Base-by-base conservation (phyloP, 176 grass and related monocot genomes). In the Saccharum officinarum region DNA sequence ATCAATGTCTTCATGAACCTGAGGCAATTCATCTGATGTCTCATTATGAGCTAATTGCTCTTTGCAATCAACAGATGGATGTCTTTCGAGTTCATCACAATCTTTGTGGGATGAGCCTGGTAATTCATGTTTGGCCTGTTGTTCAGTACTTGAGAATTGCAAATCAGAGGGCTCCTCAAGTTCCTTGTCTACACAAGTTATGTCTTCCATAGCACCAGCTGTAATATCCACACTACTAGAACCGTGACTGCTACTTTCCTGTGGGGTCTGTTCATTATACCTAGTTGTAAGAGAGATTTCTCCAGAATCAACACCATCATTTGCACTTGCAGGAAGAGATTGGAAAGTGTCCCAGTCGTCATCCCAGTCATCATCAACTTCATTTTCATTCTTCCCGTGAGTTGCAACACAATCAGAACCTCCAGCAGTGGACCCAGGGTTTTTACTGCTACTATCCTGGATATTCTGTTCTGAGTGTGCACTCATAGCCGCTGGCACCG, bases 281-380 rank as follows among this genome's bases (percentile, higher is more conserved):
- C 62, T 61, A 92, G 71, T 73, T 86, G 55, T 73, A 61, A 70
- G 38, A 72, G 59, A 73, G 4, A 25, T 70, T 22, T 77, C 78
- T 23, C 66, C 78, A 26, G 84, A 91, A 62, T 86, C 71, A 75
- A 37, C 34, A 69, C 26, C 37, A 80, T 82, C 71, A 44, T 73
- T 79, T 25, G 69, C 79, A 90, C 50, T 87, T 75, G 89, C 90
- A 26, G 93, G 90, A 85, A 92, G 89, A 82, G 93, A 99, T 84
- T 99, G 97, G 36, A 99, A 99, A 69, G 81, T 62, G 86, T 99
- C 90, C 97, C 93, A 95, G 72, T 98, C 93, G 60, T 94, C 95
- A 80, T 94, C 86, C 75, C 86, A 87, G 46, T 91, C 89, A 42
- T 94, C 85, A 76, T 90, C 85, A 60, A 87, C 70, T 76, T 95